Base-by-base conservation (phyloP, 2,329 filamentous ascomycete species). In the Emericellopsis cladophorae region DNA sequence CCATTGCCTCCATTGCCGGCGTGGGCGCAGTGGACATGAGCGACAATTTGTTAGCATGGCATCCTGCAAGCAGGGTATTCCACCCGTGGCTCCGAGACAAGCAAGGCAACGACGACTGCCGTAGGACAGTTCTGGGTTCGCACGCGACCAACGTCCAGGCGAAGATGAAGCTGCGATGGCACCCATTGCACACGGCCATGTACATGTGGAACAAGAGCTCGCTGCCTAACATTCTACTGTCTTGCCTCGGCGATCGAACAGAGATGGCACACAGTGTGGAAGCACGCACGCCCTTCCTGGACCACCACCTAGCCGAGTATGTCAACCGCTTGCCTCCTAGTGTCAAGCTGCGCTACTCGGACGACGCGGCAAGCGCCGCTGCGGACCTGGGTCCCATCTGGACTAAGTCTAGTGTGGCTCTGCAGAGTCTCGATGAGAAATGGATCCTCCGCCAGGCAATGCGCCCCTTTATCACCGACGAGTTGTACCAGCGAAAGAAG, bases 361-460 rank as follows among this genome's bases (percentile, higher is more conserved):
- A 23, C 21, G 39, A 41, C n/a, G n/a, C n/a, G n/a, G n/a, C n/a
- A 23, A 40, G 33, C 14, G 35, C 21, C 4, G 21, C 31, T 12
- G 37, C 29, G 12, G 42, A 36, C 31, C 14, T 7, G 23, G 36
- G 21, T 4, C 16, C 16, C 8, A 24, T 34, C 12, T 46, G 34
- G 43, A n/a, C n/a, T n/a, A 47, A 42, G 42, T 46, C 40, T 18
- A 37, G 36, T 15, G 40, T 40, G 8, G 42, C 45, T 5, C 42
- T 36, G 5, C 36, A 49, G 12, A 46, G n/a, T 49, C 10, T 44
- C 46, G 1, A 55, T 67, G 68, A 73, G 52, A 72, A 75, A 45
- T 69, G 65, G 59, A 63, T 74, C 23, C 58, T 74, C 1, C 62
- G 67, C 4, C 65, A 75, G 47, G 70, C 69, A 0, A 59, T 56